Percentiles rank a stretch among this genome's conserved stretches.
Evolutionary conservation across 2,329 filamentous ascomycete species (phyloP).

Genomic region (Microcyclospora pomicola): DNA sequence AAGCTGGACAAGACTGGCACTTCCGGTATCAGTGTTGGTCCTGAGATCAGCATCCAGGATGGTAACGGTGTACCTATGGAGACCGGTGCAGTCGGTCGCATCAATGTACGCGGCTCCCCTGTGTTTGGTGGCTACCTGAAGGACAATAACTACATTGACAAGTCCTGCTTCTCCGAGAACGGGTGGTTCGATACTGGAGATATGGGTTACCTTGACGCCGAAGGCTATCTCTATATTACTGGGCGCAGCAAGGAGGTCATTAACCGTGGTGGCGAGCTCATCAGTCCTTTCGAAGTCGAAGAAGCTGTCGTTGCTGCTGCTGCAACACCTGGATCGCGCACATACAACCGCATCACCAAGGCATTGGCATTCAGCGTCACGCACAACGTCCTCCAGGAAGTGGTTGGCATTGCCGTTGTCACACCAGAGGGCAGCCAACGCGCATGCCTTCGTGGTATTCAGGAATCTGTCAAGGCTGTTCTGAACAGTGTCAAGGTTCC

Average conservation of each 20-base stretch:
- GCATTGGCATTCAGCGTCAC: conserved; percentile 40
- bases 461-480: conserved; percentile 33
- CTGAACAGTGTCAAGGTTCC: conserved; percentile 43
- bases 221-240: conserved; percentile 41
- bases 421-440: conserved; percentile 31
- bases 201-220: conserved; percentile 38
- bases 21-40: conserved; percentile 39
- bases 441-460: conserved; percentile 36
- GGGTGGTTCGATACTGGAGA: conserved; percentile 45
- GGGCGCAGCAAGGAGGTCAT: conserved; percentile 44
- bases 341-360: conserved; percentile 35
- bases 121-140: conserved; percentile 39
- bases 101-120: conserved; percentile 37
- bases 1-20: conserved; percentile 39
- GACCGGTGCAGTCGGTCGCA: conserved; percentile 26
- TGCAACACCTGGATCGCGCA: conserved; percentile 27
- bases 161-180: conserved; percentile 31
- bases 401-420: conserved; percentile 40
- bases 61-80: conserved; percentile 22
- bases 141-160: conserved; percentile 31
- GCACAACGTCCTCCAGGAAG: conserved; percentile 42
- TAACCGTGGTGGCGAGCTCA: conserved; percentile 45
- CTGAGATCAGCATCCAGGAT: conserved; percentile 39
- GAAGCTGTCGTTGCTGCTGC: conserved; percentile 40
- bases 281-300: conserved; percentile 46